Evolutionary conservation across 371 early-diverging fungal species (phyloP).

Genomic region (Mortierella sp.): DNA sequence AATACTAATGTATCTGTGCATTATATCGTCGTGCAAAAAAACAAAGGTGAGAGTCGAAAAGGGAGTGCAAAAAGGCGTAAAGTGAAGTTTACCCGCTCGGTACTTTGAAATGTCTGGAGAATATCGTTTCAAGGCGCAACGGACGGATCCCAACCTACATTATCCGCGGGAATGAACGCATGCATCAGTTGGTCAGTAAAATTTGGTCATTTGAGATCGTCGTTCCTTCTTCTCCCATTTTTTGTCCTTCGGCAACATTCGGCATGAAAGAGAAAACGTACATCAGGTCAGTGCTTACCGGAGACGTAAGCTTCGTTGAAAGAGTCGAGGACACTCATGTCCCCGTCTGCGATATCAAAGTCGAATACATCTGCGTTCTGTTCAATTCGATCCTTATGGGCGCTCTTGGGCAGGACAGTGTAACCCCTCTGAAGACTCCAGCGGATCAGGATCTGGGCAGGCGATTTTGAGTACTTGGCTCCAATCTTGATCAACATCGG

Average conservation of each 20-base stretch:
- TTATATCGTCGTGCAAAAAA: too few relatives aligned
- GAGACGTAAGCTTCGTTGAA: conserved; percentile 54
- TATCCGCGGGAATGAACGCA: not conserved
- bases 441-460: conserved; percentile 64
- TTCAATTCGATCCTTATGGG: conserved; percentile 60
- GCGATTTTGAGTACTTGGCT: conserved; percentile 58
- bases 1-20: too few relatives aligned
- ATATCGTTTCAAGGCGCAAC: conserved; percentile 17
- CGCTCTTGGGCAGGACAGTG: conserved; percentile 71
- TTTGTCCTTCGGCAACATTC: not conserved
- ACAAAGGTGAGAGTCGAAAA: not conserved
- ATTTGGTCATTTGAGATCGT: not conserved
- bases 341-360: conserved; percentile 66
- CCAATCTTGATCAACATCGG: conserved; percentile 62
- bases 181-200: not conserved
- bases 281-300: conserved; percentile 14
- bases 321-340: conserved; percentile 63
- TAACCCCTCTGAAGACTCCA: conserved; percentile 66
- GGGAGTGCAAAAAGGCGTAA: not conserved
- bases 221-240: not conserved
- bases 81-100: too few relatives aligned
- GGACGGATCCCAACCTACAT: conserved; percentile 29
- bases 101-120: not conserved
- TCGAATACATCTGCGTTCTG: conserved; percentile 70
- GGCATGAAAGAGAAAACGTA: not conserved